Evolutionary conservation across 352 stramenopile genomes (phyloP), one percentile per base, ranked within the genome.

Genomic region (Phytophthora litchii): DNA sequence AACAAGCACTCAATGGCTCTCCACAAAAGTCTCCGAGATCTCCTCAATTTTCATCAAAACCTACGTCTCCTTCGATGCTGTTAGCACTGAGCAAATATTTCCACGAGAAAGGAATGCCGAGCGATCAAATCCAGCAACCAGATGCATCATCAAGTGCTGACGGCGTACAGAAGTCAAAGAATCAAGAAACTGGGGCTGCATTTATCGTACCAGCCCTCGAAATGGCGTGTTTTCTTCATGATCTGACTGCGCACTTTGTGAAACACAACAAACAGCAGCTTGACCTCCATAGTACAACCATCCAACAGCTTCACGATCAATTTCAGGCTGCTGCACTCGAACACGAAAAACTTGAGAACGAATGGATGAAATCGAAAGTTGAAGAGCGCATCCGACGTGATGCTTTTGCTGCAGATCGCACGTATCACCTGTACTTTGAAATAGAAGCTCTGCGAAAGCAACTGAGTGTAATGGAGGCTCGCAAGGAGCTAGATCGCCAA

Each of bases 341-440:
- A 20, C 47, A 21, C 2, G 25, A 67, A 21, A 64, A 54, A 6
- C 29, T 64, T 19, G 44, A 67, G 19, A 57, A 12, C 0, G 37
- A 56, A 13, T 55, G 31, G 38, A 4, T 35, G 11, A 54, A 67
- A 43, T 14, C 19, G 1, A 44, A 56, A 43, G 43, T 52, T 8
- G 60, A 81, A 12, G 76, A 83, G 38, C 43, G 27, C 0, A 63
- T 80, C 20, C 70, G 75, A 23, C 68, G 76, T 13, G 76, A 84
- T 49, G 65, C 70, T 45, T 78, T 74, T 36, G 70, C 74, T 11
- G 54, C 72, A 12, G 78, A 86, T 20, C 60, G 70, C 42, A 57
- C 60, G 5, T 83, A 78, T 19, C 53, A 70, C n/a, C 59, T 86
- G 34, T 71, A 75, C 19, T 83, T 84, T 32, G 56, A 76, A 10